Evolutionary conservation across 2,329 filamentous ascomycete genomes (phyloP).

Genomic region (Cladosporium sp.): DNA sequence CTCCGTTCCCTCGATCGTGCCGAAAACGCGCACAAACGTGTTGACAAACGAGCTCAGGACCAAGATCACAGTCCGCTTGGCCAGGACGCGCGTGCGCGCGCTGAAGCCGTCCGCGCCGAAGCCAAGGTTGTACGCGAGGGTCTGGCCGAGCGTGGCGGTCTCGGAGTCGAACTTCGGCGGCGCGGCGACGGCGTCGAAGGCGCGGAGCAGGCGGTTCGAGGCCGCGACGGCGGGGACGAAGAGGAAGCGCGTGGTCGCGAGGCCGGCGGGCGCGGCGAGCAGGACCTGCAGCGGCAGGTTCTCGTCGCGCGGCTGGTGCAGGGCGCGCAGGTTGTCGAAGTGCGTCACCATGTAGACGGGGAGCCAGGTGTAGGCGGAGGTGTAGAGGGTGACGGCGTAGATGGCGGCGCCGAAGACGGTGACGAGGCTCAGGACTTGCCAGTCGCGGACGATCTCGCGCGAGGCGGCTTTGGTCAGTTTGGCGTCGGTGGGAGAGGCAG

Average conservation of each 20-base stretch:
- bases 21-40: constrained; percentile 57
- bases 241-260: constrained; percentile 68
- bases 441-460: constrained; percentile 51
- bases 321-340: constrained; percentile 64
- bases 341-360: constrained; percentile 66
- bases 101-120: constrained; percentile 59
- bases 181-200: constrained; percentile 6
- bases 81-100: constrained; percentile 55
- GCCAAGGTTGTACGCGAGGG: constrained; percentile 60
- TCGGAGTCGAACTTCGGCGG: constrained; percentile 55
- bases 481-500: constrained; percentile 55
- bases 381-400: constrained; percentile 67
- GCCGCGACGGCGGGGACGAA: constrained; percentile 55
- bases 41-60: constrained; percentile 43
- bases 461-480: constrained; percentile 39
- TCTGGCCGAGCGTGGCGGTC: constrained; percentile 61
- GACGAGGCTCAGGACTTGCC: constrained; percentile 57
- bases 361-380: constrained; percentile 63
- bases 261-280: constrained; percentile 61
- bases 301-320: constrained; percentile 61
- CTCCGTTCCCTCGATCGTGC: constrained; percentile 66
- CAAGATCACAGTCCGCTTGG: constrained; percentile 49
- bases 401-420: constrained; percentile 63
- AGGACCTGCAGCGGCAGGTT: constrained; percentile 43
- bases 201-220: constrained; percentile 10